These are phyloP conservation scores for Phytophthora capsici DNA, from an alignment of 352 stramenopile genomes.

Conservation along the genomic window DNA sequence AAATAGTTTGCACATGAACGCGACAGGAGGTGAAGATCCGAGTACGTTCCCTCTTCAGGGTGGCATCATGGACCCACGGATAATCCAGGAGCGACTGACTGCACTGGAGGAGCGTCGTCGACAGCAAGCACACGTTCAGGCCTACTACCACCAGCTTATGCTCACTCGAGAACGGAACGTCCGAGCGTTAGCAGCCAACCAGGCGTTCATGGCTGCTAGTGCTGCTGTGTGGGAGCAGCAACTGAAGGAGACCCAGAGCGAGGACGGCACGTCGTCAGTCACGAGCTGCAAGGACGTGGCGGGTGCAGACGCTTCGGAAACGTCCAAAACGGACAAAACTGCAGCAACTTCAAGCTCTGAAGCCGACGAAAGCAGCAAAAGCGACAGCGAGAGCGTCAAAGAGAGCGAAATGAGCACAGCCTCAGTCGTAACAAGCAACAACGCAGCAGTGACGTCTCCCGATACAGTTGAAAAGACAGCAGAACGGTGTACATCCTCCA, in stretches of 20 bases:
- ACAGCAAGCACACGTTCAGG: slow-evolving; percentile 57
- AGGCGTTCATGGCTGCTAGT: slow-evolving; percentile 54
- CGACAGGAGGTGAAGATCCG: slow-evolving; percentile 22
- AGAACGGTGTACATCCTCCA: slow-evolving; percentile 2
- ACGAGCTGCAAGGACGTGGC: slow-evolving; percentile 43
- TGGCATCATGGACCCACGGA: slow-evolving; percentile 64
- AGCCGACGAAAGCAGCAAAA: slow-evolving; percentile 13
- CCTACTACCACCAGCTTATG: slow-evolving; percentile 62
- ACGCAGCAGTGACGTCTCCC: slow-evolving; percentile 14
- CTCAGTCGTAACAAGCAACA: background rate
- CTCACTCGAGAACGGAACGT: slow-evolving; percentile 60
- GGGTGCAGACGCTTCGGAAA: slow-evolving; percentile 15
- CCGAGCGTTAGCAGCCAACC: slow-evolving; percentile 49
- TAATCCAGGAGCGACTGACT: slow-evolving; percentile 65
- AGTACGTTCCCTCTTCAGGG: slow-evolving; percentile 38
- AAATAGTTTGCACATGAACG: slow-evolving; percentile 37
- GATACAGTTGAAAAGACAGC: slow-evolving; percentile 29
- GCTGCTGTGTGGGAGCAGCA: slow-evolving; percentile 57
- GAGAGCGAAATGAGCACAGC: slow-evolving; percentile 26
- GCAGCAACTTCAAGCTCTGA: slow-evolving; percentile 11
- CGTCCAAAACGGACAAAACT: slow-evolving; percentile 2
- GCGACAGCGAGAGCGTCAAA: slow-evolving; percentile 19
- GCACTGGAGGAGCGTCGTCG: slow-evolving; percentile 60
- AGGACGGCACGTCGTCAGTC: slow-evolving; percentile 25
- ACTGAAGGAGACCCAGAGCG: slow-evolving; percentile 26